Evolutionary conservation across 2,329 filamentous ascomycete species (phyloP).

Genomic region (Zymoseptoria ardabiliae): DNA sequence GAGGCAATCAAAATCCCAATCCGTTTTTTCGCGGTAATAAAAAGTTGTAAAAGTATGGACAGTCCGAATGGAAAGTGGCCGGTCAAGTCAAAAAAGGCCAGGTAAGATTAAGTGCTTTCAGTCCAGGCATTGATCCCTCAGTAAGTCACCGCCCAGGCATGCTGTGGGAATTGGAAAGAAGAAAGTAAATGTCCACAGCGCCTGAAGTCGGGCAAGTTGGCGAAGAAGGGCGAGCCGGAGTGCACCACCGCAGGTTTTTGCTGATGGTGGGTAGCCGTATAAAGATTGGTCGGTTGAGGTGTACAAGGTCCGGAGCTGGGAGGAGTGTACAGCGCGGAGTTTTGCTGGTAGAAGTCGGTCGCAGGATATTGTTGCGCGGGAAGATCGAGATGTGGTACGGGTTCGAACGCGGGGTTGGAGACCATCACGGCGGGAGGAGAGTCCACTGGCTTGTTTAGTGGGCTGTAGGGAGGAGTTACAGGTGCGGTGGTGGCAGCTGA

Average conservation of each 20-base stretch:
- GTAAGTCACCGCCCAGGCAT: constrained; percentile 17
- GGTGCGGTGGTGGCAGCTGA: constrained; percentile 38
- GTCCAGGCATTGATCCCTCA: constrained; percentile 6
- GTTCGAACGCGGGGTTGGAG: constrained; percentile 11
- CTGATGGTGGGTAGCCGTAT: not conserved
- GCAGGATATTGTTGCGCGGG: constrained; percentile 23
- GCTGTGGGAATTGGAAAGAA: constrained; percentile 19
- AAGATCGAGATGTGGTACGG: constrained; percentile 24
- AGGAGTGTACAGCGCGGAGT: constrained; percentile 15
- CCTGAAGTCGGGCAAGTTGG: constrained; percentile 14
- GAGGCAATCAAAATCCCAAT: not conserved
- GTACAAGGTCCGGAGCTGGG: constrained; percentile 22
- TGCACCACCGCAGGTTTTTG: constrained; percentile 18
- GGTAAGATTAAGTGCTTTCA: not conserved
- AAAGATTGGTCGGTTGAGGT: constrained; percentile 16
- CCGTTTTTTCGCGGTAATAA: not conserved
- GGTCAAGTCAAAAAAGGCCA: not conserved
- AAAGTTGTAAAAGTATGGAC: not conserved
- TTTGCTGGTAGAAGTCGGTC: constrained; percentile 5
- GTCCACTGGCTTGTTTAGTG: constrained; percentile 30
- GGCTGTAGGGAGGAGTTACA: constrained; percentile 37
- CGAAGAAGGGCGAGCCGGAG: constrained; percentile 15
- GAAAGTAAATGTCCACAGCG: constrained; percentile 23
- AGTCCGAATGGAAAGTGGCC: not conserved
- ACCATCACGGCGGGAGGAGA: constrained; percentile 5